Evolutionary conservation across 306 rosid genomes (phyloP).

Genomic region (Trifolium fragiferum): DNA sequence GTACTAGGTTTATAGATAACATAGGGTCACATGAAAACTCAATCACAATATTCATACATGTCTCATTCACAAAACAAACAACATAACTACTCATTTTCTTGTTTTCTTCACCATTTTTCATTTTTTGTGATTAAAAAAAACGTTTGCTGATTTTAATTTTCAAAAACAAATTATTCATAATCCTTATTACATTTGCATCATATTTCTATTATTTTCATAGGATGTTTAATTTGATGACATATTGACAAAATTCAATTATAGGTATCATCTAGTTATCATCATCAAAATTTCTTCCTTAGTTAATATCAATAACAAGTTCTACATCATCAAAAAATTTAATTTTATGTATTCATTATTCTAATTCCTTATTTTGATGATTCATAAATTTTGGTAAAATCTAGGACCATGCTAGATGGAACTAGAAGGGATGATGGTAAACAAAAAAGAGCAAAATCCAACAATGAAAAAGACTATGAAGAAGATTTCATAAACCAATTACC

Average conservation of each 20-base stretch:
- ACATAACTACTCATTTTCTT: not conserved
- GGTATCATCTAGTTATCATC: not conserved
- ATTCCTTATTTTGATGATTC: constrained; percentile 21
- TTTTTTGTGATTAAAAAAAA: not conserved
- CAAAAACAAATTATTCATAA: constrained; percentile 7
- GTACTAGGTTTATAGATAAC: constrained; percentile 7
- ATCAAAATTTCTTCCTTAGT: not conserved
- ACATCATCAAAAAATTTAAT: no score
- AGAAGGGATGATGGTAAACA: constrained; percentile 29
- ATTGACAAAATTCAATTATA: constrained; percentile 19
- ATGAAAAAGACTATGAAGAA: constrained; percentile 33
- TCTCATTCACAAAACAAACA: constrained; percentile 25
- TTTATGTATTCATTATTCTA: not conserved
- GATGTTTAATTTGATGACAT: constrained; percentile 17
- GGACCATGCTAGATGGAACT: constrained; percentile 36
- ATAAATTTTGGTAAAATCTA: constrained; percentile 22
- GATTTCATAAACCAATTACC: constrained; percentile 48
- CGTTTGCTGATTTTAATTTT: constrained; percentile 10
- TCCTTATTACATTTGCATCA: constrained; percentile 20
- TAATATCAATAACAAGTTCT: not conserved
- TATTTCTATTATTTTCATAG: not conserved
- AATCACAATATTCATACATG: not conserved
- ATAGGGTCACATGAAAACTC: not conserved
- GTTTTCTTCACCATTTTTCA: constrained; percentile 12
- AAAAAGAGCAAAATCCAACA: constrained; percentile 36